Base-by-base conservation (phyloP, 139 green algal species). In the Picochlorum sp. region DNA sequence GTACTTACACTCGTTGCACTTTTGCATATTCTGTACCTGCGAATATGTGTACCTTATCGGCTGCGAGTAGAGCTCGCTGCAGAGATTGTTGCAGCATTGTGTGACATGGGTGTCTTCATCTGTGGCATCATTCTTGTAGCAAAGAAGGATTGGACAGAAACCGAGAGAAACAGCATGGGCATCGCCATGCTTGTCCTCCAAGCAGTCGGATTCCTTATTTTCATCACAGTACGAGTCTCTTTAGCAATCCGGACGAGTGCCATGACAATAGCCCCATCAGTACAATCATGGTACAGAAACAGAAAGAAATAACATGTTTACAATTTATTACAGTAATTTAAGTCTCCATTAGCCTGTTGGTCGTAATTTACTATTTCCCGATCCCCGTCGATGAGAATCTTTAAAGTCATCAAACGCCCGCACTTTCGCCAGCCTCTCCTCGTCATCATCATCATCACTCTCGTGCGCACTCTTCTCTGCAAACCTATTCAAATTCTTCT, bases 361-460 rank as follows among this genome's bases (percentile, higher is more conserved):
- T 63, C 76, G 74, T 34, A 87, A 61, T 66, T 92, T 94, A 72
- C 79, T 89, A 73, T 96, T 96, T 30, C 89, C 89, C 63, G 66
- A 81, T 9, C 89, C 89, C 2, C 63, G 38, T 0, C 83, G 88
- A 63, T 96, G 78, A 1, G 82, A 74, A 44, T 96, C 89, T 20
- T 82, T 83, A 57, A 74, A 96, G 62, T 96, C 89, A 57, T 96
- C 89, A 80, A 60, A 82, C 6, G 77, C 79, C 1, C 86, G 72
- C 54, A 72, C 45, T 56, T 71, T 57, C 13, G 3, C 38, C 49
- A 62, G 34, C 63, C 79, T 75, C 8, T 54, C n/a, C 52, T 82
- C 60, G 49, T 80, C 80, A 41, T 65, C 41, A 49, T 65, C 45
- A n/a, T 73, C 37, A 8, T 69, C 45, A 18, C 6, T 26, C 16